Evolutionary conservation across 306 rosid genomes (phyloP).

Genomic region (Rosa persica): DNA sequence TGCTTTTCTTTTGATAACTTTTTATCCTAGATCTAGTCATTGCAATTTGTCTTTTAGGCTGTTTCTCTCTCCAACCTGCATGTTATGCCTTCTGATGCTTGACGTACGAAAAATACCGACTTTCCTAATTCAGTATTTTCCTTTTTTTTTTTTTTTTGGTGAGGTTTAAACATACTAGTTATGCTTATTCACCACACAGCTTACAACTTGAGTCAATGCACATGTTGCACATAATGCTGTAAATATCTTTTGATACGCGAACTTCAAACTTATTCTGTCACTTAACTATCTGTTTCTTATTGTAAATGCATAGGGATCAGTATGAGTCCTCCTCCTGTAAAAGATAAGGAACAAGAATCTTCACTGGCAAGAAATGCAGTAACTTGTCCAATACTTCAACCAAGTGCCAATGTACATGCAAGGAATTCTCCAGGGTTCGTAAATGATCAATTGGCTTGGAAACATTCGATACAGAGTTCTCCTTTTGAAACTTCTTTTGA

Average conservation of each 20-base stretch:
- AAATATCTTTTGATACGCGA: not conserved
- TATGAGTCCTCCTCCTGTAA: not conserved
- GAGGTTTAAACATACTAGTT: not conserved
- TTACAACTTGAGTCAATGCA: not conserved
- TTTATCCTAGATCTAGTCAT: not conserved
- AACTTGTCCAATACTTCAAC: conserved; percentile 21
- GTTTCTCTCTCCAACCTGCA: not conserved
- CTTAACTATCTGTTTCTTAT: not conserved
- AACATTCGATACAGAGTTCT: conserved; percentile 2
- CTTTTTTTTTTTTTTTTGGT: not conserved
- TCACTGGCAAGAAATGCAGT: not conserved
- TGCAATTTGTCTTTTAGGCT: not conserved
- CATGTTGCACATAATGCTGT: not conserved
- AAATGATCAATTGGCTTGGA: conserved; percentile 26
- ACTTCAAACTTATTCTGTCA: not conserved
- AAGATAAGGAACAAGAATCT: not conserved
- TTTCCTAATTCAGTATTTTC: not conserved
- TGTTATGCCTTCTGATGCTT: not conserved
- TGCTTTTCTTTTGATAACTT: not conserved
- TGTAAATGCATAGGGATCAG: not conserved
- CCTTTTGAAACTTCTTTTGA: not conserved
- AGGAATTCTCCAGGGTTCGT: conserved; percentile 21
- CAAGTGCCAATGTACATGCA: conserved; percentile 16
- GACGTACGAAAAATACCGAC: not conserved
- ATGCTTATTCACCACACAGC: not conserved